Conservation (phyloP, 345 rosid genomes). For the Triadica sebifera region DNA sequence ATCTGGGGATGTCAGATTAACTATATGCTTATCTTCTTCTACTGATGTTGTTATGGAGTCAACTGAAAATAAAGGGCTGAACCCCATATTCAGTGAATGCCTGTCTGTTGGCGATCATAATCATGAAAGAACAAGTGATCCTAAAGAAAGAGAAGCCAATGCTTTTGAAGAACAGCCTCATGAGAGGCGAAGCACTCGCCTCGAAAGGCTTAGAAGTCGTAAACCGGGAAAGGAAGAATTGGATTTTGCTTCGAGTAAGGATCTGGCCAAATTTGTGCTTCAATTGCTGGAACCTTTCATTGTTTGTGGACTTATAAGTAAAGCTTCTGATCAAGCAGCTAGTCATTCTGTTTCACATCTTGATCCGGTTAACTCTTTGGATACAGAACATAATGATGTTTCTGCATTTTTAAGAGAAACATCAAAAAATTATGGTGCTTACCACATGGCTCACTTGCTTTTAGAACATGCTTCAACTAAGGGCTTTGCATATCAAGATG, state of each 20-base stretch:
- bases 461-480: constrained; percentile 60
- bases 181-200: constrained; percentile 97
- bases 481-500: constrained; percentile 45
- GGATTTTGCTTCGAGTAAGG: constrained; percentile 59
- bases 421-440: constrained; percentile 78
- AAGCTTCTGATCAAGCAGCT: constrained; percentile 38
- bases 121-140: constrained; percentile 40
- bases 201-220: constrained; percentile 90
- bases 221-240: constrained; percentile 87
- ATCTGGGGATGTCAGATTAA: constrained; percentile 78
- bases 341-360: constrained; percentile 36
- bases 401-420: constrained; percentile 56
- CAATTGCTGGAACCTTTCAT: constrained; percentile 74
- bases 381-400: constrained; percentile 49
- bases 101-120: constrained; percentile 43
- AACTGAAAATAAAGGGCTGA: constrained; percentile 41
- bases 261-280: constrained; percentile 58
- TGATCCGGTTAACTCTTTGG: constrained; percentile 37
- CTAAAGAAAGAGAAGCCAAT: constrained; percentile 55
- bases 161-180: constrained; percentile 73
- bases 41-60: constrained; percentile 41
- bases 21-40: constrained; percentile 43
- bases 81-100: constrained; percentile 34
- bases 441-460: constrained; percentile 88
- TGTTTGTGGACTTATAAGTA: constrained; percentile 30